Percentiles rank a stretch among this genome's conserved stretches.
These are phyloP conservation scores for Wickerhamomyces kurtzmanii DNA, from an alignment of 805 yeast species.

Conservation along the genomic window DNA sequence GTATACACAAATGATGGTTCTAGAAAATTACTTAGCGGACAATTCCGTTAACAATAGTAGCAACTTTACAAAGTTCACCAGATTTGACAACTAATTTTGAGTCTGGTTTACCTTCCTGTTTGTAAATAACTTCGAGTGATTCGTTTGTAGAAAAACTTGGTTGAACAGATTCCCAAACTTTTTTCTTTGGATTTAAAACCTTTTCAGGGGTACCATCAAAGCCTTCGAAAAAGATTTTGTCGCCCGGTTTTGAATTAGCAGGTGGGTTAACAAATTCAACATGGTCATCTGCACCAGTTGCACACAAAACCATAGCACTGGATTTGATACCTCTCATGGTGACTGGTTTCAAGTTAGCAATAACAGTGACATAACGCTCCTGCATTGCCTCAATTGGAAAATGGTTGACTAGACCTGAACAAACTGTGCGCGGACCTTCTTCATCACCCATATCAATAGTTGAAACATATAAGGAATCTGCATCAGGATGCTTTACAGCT, in stretches of 20 bases:
- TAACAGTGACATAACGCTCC: constrained; percentile 79
- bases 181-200: constrained; percentile 95
- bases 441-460: constrained; percentile 95
- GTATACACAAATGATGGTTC: no score
- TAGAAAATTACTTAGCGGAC: constrained; percentile 53
- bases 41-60: constrained; percentile 63
- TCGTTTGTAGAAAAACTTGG: constrained; percentile 82
- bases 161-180: constrained; percentile 93
- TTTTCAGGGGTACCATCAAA: constrained; percentile 84
- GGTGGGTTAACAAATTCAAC: constrained; percentile 97
- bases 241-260: constrained; percentile 87
- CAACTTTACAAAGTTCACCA: constrained; percentile 71
- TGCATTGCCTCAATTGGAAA: constrained; percentile 92
- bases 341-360: constrained; percentile 96
- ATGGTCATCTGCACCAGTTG: constrained; percentile 47
- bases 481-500: constrained; percentile 95
- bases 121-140: constrained; percentile 67
- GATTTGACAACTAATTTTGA: constrained; percentile 66
- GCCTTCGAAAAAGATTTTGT: constrained; percentile 90
- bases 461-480: constrained; percentile 92
- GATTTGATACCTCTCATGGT: constrained; percentile 97
- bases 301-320: constrained; percentile 94
- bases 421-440: constrained; percentile 96
- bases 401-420: constrained; percentile 91
- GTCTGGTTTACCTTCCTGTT: constrained; percentile 61